Conservation (phyloP, 345 rosid genomes). For the Rhodamnia argentea region DNA sequence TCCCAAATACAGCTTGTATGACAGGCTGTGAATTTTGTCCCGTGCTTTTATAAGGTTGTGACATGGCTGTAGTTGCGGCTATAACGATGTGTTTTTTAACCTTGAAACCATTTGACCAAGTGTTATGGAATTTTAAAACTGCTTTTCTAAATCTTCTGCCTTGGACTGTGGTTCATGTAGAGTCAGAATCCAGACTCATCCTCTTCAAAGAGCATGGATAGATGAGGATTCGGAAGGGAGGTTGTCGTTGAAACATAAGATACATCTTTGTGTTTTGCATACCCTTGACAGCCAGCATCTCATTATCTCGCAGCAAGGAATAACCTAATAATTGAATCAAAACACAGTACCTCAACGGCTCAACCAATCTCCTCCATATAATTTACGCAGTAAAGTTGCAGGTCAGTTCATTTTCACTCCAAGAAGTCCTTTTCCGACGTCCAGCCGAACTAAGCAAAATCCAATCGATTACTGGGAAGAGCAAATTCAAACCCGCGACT, state of each 20-base stretch:
- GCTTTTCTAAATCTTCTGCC: neutral
- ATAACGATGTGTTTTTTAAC: neutral
- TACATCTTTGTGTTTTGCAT: neutral
- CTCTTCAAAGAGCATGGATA: neutral
- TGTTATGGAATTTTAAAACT: rapidly evolving
- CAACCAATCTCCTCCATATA: neutral
- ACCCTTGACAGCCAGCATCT: neutral
- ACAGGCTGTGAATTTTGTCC: neutral
- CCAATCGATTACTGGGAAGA: neutral
- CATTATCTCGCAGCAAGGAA: neutral
- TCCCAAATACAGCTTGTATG: neutral
- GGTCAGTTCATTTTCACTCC: neutral
- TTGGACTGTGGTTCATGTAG: neutral
- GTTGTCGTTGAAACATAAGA: neutral
- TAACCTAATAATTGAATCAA: neutral
- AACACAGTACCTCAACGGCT: neutral
- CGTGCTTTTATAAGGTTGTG: neutral
- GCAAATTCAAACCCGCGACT: neutral
- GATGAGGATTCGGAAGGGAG: neutral
- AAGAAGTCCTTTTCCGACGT: neutral
- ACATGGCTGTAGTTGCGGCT: neutral
- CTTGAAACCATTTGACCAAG: neutral
- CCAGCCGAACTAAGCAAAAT: neutral
- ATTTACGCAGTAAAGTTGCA: neutral
- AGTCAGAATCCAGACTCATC: neutral